Conservation (phyloP, 23 red algal species). For the Pyropia yezoensis region DNA sequence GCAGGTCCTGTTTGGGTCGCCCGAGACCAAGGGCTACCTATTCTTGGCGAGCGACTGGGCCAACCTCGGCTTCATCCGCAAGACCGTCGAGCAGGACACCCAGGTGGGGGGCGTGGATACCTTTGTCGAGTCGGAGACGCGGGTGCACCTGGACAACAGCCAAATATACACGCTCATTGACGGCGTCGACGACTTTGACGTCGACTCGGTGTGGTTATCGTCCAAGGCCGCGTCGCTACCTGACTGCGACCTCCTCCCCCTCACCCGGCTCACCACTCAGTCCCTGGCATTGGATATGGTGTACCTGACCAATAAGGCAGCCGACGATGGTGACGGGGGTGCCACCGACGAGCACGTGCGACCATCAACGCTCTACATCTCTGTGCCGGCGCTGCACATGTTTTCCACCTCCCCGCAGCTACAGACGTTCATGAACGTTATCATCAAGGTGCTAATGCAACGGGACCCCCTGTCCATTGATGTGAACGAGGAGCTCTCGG, state of each 20-base stretch:
- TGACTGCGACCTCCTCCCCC: neutral
- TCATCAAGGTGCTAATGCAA: constrained; percentile 63
- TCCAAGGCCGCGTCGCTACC: neutral
- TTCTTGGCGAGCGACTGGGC: constrained; percentile 45
- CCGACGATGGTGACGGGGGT: constrained; percentile 13
- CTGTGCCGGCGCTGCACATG: constrained; percentile 49
- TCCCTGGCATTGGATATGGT: constrained; percentile 58
- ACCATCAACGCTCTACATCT: constrained; percentile 45
- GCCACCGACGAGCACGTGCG: constrained; percentile 52
- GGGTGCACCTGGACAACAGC: constrained; percentile 45
- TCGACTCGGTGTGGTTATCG: constrained; percentile 6
- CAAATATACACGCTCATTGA: constrained; percentile 31
- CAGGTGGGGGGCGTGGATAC: constrained; percentile 50
- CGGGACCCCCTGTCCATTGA: constrained; percentile 46
- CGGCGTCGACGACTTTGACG: constrained; percentile 19
- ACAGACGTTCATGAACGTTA: constrained; percentile 43
- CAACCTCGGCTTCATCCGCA: constrained; percentile 37
- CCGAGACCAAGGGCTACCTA: constrained; percentile 37
- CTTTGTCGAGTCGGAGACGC: constrained; percentile 43
- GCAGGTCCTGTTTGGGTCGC: constrained; percentile 54
- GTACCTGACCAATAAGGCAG: constrained; percentile 34
- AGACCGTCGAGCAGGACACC: constrained; percentile 41
- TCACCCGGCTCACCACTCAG: constrained; percentile 26
- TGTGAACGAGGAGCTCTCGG: constrained; percentile 55
- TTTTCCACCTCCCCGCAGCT: constrained; percentile 47